Conservation (phyloP, 306 rosid genomes). For the Fragaria vesca region DNA sequence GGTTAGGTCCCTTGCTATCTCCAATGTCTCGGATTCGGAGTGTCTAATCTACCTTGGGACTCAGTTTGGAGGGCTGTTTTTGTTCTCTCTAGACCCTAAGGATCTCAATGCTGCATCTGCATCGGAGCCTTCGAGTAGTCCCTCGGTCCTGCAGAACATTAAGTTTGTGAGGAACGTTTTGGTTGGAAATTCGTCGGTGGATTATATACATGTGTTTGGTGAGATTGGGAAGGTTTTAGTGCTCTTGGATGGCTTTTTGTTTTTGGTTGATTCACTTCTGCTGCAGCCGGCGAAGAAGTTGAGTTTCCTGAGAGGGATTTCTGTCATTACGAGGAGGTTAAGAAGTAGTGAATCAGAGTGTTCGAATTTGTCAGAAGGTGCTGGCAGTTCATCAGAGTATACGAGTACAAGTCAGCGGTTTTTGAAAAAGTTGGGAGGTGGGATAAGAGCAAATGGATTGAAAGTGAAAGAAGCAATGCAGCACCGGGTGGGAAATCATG, state of each 20-base stretch:
- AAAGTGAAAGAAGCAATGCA: constrained; percentile 53
- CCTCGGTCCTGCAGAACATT: constrained; percentile 38
- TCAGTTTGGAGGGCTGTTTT: constrained; percentile 57
- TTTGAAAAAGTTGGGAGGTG: constrained; percentile 68
- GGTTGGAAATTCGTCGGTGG: constrained; percentile 53
- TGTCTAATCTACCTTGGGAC: constrained; percentile 64
- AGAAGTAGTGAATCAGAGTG: constrained; percentile 52
- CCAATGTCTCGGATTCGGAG: constrained; percentile 40
- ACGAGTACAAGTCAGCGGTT: constrained; percentile 55
- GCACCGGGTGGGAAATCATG: constrained; percentile 45
- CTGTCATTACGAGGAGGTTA: constrained; percentile 53
- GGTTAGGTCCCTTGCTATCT: constrained; percentile 58
- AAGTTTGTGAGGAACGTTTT: constrained; percentile 47
- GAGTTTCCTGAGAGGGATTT: constrained; percentile 57
- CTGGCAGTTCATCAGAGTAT: constrained; percentile 27
- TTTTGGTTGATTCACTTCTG: constrained; percentile 54
- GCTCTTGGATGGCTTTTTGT: constrained; percentile 72
- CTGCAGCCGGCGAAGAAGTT: constrained; percentile 50
- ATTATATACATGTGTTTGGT: constrained; percentile 42
- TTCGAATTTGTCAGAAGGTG: constrained; percentile 34
- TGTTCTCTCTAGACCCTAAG: constrained; percentile 48
- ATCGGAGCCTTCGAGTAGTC: constrained; percentile 15
- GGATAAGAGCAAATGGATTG: constrained; percentile 63
- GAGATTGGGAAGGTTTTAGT: constrained; percentile 56
- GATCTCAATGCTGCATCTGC: constrained; percentile 13